Percentiles rank a stretch among this genome's conserved stretches.
phyloP scores from a whole-genome alignment of 441 rosid species.

The Raphanus hybrid region DNA sequence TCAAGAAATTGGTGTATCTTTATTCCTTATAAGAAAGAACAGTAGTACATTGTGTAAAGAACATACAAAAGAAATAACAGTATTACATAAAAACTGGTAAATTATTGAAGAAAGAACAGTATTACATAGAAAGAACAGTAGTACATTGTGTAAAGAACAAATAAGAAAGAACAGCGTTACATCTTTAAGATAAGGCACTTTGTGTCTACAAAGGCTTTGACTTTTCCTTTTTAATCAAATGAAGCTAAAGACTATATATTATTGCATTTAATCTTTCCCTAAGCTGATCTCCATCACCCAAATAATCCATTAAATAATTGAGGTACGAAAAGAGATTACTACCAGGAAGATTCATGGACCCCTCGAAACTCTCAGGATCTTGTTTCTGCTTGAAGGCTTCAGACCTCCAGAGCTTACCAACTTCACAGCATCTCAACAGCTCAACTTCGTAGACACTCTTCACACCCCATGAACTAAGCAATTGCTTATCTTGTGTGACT shows the following conservation, averaged over 20 bases:
- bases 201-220: not conserved
- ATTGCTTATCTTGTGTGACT: slow-evolving; percentile 34
- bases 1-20: not conserved
- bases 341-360: slow-evolving; percentile 16
- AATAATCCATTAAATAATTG: not conserved
- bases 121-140: too few relatives aligned
- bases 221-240: not conserved
- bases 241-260: not conserved
- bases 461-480: slow-evolving; percentile 25
- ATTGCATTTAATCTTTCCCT: not conserved
- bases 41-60: too few relatives aligned
- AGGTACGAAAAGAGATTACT: not conserved
- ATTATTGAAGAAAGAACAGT: too few relatives aligned
- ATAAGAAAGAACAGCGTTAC: too few relatives aligned
- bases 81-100: not conserved
- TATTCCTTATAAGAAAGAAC: too few relatives aligned
- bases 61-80: not conserved
- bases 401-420: slow-evolving; percentile 35
- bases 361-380: slow-evolving; percentile 17
- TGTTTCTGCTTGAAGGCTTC: slow-evolving; percentile 30
- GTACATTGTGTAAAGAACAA: too few relatives aligned
- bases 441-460: slow-evolving; percentile 39
- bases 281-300: not conserved
- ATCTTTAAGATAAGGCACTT: too few relatives aligned
- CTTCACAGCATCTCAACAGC: not conserved